Evolutionary conservation across 345 rosid genomes (phyloP).

Genomic region (Populus alba): DNA sequence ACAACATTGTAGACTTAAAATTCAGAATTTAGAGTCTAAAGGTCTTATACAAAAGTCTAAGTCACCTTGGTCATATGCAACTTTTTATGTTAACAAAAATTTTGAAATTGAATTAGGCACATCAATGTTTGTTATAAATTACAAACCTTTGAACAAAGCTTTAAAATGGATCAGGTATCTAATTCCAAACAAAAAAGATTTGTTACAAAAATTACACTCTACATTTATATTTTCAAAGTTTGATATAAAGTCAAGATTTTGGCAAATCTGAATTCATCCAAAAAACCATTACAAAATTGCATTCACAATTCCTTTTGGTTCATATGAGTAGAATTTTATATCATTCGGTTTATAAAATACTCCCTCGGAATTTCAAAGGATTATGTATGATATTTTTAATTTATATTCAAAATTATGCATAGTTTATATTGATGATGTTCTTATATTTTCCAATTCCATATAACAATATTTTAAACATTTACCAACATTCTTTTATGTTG

Average conservation of each 20-base stretch:
- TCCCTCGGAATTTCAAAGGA: neutral
- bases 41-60: neutral
- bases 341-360: neutral
- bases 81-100: neutral
- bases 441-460: too few species aligned
- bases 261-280: neutral
- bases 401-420: neutral
- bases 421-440: too few species aligned
- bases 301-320: neutral
- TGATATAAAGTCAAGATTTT: neutral
- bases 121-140: neutral
- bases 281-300: neutral
- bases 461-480: too few species aligned
- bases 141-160: neutral
- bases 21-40: neutral
- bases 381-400: neutral
- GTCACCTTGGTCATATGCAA: neutral
- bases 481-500: too few species aligned
- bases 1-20: neutral
- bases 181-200: neutral
- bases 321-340: neutral
- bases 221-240: neutral
- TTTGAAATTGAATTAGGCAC: neutral
- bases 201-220: neutral
- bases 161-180: neutral